Conservation (phyloP, 1,139 yeast genomes). For the Taiozyma onychis region DNA sequence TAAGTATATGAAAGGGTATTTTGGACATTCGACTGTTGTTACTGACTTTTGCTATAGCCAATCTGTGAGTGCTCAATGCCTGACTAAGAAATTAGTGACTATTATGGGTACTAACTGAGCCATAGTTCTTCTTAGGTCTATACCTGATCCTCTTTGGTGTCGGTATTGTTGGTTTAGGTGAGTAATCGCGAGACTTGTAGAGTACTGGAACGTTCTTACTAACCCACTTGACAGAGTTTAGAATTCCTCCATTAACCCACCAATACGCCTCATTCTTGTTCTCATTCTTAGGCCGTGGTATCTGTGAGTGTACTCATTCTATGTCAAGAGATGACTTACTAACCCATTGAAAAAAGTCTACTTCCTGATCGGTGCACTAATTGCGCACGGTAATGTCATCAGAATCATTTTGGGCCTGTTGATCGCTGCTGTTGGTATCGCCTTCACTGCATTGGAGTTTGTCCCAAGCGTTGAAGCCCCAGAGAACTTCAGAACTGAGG, state of each 20-base stretch:
- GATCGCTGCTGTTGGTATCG: slow-evolving; percentile 53
- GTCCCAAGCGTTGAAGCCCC: slow-evolving; percentile 69
- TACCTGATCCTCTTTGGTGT: slow-evolving; percentile 50
- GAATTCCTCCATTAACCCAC: slow-evolving; percentile 61
- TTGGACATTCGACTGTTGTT: background rate
- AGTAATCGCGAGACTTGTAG: background rate
- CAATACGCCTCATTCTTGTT: slow-evolving; percentile 75
- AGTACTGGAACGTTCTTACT: background rate
- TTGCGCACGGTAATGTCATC: slow-evolving; percentile 54
- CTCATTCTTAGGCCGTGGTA: slow-evolving; percentile 81
- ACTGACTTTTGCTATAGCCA: slow-evolving; percentile 23
- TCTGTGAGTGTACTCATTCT: slow-evolving; percentile 36
- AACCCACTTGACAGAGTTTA: slow-evolving; percentile 37
- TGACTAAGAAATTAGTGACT: background rate
- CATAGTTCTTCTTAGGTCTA: slow-evolving; percentile 35
- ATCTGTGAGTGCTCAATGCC: slow-evolving; percentile 22
- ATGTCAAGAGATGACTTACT: background rate
- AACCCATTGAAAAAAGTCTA: slow-evolving; percentile 37
- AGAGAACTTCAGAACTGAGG: slow-evolving; percentile 44
- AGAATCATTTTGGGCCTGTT: slow-evolving; percentile 50
- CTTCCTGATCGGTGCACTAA: slow-evolving; percentile 57
- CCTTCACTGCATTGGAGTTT: slow-evolving; percentile 57
- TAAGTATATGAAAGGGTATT: slow-evolving; percentile 27
- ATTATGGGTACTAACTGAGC: background rate
- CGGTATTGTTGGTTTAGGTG: slow-evolving; percentile 48